Percentiles rank a stretch among this genome's conserved stretches.
Conservation (phyloP, 148 eudicot species). For the Limonium bicolor region DNA sequence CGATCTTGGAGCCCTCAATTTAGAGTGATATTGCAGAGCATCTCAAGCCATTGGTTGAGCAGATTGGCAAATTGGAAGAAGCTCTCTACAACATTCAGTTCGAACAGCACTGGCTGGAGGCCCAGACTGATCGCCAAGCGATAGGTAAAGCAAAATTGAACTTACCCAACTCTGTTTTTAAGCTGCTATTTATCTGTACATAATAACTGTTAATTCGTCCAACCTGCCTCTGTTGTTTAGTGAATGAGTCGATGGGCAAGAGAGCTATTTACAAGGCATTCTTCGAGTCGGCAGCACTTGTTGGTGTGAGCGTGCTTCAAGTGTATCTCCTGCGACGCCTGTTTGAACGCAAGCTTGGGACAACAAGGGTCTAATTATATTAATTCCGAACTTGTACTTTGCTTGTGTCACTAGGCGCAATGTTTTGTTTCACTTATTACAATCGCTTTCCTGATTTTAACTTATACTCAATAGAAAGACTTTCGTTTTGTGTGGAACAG, state of each 20-base stretch:
- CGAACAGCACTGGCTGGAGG: constrained; percentile 95
- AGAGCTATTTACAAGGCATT: constrained; percentile 75
- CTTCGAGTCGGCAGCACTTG: constrained; percentile 59
- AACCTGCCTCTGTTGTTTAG: constrained; percentile 22
- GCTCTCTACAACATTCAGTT: constrained; percentile 86
- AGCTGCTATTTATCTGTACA: no score
- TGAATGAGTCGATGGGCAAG: constrained; percentile 71
- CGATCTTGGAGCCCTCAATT: no score
- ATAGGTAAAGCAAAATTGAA: constrained; percentile 27
- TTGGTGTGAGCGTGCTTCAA: constrained; percentile 66
- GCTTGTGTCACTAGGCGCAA: no score
- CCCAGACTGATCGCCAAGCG: constrained; percentile 88
- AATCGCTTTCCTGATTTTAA: no score
- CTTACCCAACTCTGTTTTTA: not conserved
- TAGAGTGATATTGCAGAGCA: constrained; percentile 45
- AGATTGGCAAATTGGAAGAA: constrained; percentile 65
- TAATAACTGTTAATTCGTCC: no score
- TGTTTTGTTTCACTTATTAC: no score
- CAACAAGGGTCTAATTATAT: not conserved
- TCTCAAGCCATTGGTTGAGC: constrained; percentile 68
- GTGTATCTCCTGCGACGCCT: constrained; percentile 64
- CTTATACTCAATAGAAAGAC: no score
- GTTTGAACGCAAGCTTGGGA: constrained; percentile 51
- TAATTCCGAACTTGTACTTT: no score
- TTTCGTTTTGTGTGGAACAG: no score